Evolutionary conservation across 2,329 filamentous ascomycete genomes (phyloP).

Genomic region (Cladosporium sp.): DNA sequence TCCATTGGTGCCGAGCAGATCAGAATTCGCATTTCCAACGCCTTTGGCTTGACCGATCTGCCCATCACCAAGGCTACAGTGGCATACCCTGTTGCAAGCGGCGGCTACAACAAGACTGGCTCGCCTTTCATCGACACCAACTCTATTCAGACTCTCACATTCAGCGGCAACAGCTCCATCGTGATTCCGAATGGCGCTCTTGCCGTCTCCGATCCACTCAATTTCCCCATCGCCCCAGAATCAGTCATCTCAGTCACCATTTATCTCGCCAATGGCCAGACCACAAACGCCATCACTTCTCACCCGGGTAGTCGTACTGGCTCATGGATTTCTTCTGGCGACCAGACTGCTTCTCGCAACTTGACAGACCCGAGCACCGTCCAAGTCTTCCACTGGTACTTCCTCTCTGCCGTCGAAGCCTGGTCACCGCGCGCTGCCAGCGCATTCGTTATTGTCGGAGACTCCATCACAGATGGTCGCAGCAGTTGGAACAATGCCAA

Average conservation of each 20-base stretch:
- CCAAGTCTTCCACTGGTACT: slow-evolving; percentile 51
- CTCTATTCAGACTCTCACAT: slow-evolving; percentile 54
- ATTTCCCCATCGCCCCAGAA: slow-evolving; percentile 49
- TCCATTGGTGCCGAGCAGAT: slow-evolving; percentile 55
- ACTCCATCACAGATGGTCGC: slow-evolving; percentile 64
- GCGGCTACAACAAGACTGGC: slow-evolving; percentile 49
- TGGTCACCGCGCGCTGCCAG: slow-evolving; percentile 42
- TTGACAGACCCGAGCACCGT: slow-evolving; percentile 38
- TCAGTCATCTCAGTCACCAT: slow-evolving; percentile 56
- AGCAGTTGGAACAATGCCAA: slow-evolving; percentile 57
- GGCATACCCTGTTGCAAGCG: slow-evolving; percentile 44
- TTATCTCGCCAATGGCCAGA: slow-evolving; percentile 56
- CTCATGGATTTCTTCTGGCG: slow-evolving; percentile 56
- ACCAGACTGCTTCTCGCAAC: slow-evolving; percentile 49
- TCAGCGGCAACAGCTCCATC: slow-evolving; percentile 51
- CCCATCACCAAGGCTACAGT: slow-evolving; percentile 58
- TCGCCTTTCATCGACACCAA: slow-evolving; percentile 49
- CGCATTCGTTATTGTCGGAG: slow-evolving; percentile 54
- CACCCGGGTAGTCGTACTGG: slow-evolving; percentile 64
- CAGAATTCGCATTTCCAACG: slow-evolving; percentile 62
- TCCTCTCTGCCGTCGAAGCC: slow-evolving; percentile 56
- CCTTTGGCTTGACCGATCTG: slow-evolving; percentile 58
- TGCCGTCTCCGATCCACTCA: slow-evolving; percentile 58
- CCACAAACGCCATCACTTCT: slow-evolving; percentile 54
- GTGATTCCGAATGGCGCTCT: slow-evolving; percentile 54